Conservation (phyloP, 2,329 filamentous ascomycete species). For the Thielaviopsis populi region DNA sequence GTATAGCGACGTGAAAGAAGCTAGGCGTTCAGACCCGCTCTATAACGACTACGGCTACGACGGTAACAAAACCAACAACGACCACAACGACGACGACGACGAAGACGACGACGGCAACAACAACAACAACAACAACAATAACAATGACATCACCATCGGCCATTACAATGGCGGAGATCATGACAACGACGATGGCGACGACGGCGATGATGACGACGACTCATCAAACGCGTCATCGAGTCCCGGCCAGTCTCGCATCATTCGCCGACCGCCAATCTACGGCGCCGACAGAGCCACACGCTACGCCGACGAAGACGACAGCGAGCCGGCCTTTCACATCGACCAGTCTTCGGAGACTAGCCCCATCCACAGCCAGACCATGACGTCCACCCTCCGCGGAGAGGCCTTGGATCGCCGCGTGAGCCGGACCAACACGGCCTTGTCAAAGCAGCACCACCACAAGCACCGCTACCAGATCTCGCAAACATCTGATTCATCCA, state of each 20-base stretch:
- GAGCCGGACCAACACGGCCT: background rate
- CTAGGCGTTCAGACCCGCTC: too few species aligned
- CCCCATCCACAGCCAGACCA: slow-evolving; percentile 20
- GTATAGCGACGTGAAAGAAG: background rate
- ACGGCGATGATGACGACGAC: slow-evolving; percentile 26
- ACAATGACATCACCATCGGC: background rate
- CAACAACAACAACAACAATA: background rate
- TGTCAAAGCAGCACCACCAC: slow-evolving; percentile 4
- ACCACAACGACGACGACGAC: background rate
- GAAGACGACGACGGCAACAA: background rate
- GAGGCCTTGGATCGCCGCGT: slow-evolving; percentile 24
- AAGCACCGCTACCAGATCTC: slow-evolving; percentile 31
- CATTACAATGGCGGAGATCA: background rate
- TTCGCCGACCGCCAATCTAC: slow-evolving; percentile 37
- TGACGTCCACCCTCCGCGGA: slow-evolving; percentile 38
- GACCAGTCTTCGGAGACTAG: slow-evolving; percentile 22
- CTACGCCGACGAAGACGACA: slow-evolving; percentile 41
- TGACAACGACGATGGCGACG: slow-evolving; percentile 26
- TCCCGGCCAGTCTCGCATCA: slow-evolving; percentile 44
- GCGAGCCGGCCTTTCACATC: slow-evolving; percentile 41
- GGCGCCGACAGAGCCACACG: slow-evolving; percentile 20
- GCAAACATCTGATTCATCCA: slow-evolving; percentile 49
- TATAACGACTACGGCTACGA: background rate
- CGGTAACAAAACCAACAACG: background rate
- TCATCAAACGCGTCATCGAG: slow-evolving; percentile 37